phyloP scores from a whole-genome alignment of 2,329 filamentous ascomycete genomes.

The Chaetomium sp. region DNA sequence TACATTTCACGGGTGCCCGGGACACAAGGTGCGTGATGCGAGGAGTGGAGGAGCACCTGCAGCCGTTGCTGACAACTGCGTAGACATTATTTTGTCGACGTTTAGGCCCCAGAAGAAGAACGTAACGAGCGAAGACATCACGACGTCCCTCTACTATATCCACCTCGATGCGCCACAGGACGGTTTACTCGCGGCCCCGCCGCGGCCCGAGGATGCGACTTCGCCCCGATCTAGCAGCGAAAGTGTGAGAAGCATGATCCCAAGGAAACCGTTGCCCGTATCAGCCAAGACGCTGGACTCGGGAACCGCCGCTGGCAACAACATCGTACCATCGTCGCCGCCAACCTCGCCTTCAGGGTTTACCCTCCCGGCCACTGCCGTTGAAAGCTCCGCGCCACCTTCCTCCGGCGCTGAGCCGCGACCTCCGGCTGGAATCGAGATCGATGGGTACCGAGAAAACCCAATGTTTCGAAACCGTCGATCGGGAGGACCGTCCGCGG shows the following conservation, averaged over 20 bases:
- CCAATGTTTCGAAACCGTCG: constrained; percentile 26
- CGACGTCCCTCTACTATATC: constrained; percentile 86
- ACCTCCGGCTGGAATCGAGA: background rate
- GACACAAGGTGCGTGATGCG: constrained; percentile 68
- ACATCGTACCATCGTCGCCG: background rate
- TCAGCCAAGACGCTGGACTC: constrained; percentile 31
- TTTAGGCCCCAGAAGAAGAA: constrained; percentile 87
- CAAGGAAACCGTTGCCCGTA: constrained; percentile 55
- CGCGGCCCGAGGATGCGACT: constrained; percentile 35
- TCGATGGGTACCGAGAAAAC: constrained; percentile 29
- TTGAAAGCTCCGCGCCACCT: background rate
- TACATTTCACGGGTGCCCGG: constrained; percentile 95
- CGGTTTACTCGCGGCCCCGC: constrained; percentile 41
- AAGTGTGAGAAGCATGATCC: constrained; percentile 48
- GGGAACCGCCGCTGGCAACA: background rate
- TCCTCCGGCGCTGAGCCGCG: background rate
- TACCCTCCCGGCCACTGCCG: background rate
- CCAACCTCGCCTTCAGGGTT: constrained; percentile 10
- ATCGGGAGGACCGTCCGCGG: background rate
- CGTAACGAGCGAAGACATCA: constrained; percentile 84
- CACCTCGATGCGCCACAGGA: constrained; percentile 72
- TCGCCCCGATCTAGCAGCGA: constrained; percentile 50
- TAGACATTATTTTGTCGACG: constrained; percentile 90
- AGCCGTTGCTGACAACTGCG: constrained; percentile 25
- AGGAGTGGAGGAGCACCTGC: no score